phyloP scores from a whole-genome alignment of 2,329 filamentous ascomycete species.

The Paracoccidioides brasiliensis region DNA sequence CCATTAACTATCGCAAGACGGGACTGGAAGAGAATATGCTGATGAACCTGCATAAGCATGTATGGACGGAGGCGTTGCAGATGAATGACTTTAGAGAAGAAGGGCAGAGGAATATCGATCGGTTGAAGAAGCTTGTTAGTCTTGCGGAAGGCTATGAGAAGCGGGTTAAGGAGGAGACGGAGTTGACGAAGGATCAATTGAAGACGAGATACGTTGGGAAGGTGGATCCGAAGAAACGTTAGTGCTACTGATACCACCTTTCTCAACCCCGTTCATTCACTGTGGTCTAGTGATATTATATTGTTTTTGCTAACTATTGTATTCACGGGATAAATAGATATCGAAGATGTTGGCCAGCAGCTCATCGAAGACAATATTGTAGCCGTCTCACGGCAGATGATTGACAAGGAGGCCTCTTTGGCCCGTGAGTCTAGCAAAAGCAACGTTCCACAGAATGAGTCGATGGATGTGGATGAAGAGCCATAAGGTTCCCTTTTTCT shows the following conservation, averaged over 20 bases:
- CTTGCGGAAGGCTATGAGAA: conserved; percentile 96
- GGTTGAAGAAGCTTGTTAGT: conserved; percentile 73
- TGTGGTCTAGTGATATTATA: no score
- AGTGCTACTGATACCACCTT: conserved; percentile 19
- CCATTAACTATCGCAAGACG: conserved; percentile 95
- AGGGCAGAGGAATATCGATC: conserved; percentile 72
- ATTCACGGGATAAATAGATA: conserved; percentile 36
- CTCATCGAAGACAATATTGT: conserved; percentile 99
- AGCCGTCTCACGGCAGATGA: conserved; percentile 96
- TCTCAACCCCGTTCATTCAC: neutral
- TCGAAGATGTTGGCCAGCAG: conserved; percentile 91
- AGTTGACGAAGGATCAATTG: conserved; percentile 90
- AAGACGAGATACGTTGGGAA: conserved; percentile 99
- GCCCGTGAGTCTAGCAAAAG: conserved; percentile 45
- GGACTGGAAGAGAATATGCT: conserved; percentile 98
- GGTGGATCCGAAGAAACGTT: conserved; percentile 94
- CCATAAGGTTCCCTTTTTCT: conserved; percentile 19
- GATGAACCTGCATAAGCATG: conserved; percentile 99
- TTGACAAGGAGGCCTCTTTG: conserved; percentile 95
- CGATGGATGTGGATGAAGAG: conserved; percentile 59
- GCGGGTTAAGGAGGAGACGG: conserved; percentile 96
- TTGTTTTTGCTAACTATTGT: neutral
- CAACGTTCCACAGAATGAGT: conserved; percentile 33
- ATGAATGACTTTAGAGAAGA: conserved; percentile 93
- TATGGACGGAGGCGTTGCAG: conserved; percentile 93